Evolutionary conservation across 495 filamentous ascomycete species (phyloP), one percentile per base, ranked within the genome.

Genomic region (Daldinia concentrica): DNA sequence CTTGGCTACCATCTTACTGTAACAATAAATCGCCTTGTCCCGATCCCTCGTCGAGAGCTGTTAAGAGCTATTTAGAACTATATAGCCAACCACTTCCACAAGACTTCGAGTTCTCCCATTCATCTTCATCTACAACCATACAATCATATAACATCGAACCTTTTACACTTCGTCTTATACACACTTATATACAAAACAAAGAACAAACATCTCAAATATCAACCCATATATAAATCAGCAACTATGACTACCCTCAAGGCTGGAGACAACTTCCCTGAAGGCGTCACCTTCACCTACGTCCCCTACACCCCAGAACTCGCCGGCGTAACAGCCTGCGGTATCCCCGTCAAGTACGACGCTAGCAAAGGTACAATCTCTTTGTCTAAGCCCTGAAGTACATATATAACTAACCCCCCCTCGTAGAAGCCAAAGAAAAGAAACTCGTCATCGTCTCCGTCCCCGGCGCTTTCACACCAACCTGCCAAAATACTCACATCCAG

Each of bases 401-500:
- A 29, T n/a, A n/a, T n/a, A 29, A 48, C 50, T 62, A 58, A 55
- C 32, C 36, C 54, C 51, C 27, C n/a, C 0, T 34, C n/a, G 15
- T 70, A 86, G 92, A 96, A 74, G 96, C 90, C 84, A 86, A 88
- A 63, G 81, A 89, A 84, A 97, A 97, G 87, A 97, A 95, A 82
- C 91, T 95, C 64, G 90, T 97, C 73, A 85, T 98, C 74, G 91
- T 98, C 82, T 88, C 92, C 72, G 91, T 97, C 62, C 94, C 94
- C 64, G 94, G 94, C 73, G 95, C 95, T 60, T 98, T 98, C 90
- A 98, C 95, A 43, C 95, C 95, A 41, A 91, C 92, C 74, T 98
- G 95, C 88, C 92, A 92, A 65, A 91, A 89, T 75, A 85, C 86
- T 76, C 94, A 98, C 84, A 86, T 98, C 72, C 91, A 93, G 45